Base-by-base conservation (phyloP, 139 green algal genomes). In the Coelastrella sp. region DNA sequence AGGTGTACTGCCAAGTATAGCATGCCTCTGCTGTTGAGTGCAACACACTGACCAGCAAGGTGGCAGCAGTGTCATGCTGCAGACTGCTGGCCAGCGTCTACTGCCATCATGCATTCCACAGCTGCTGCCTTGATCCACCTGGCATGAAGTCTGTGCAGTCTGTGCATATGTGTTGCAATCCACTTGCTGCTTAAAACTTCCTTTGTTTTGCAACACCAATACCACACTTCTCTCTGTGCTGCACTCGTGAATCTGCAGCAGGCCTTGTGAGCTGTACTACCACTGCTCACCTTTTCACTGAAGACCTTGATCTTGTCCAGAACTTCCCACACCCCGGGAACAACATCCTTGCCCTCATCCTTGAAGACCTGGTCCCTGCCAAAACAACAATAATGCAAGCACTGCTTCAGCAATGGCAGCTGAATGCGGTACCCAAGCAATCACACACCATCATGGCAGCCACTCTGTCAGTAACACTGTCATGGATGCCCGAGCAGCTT, bases 251-350 rank as follows among this genome's bases (percentile, higher is more conserved):
- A 49, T 49, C 35, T 49, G 35, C 35, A 49, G 35, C 35, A 49
- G 35, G 35, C 35, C 35, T 49, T 49, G 35, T 49, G 35, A 49
- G 35, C 35, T 49, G 6, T 76, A 4, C 17, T 19, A 7, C 68
- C 24, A 24, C 15, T 19, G 12, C 59, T 17, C 57, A 98, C 97
- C 88, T 96, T 96, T 74, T 99, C 96, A 6, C 89, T 94, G 92
- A 99, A 99, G 15, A 63, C 92, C 94, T 99, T 99, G 96, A 99
- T 99, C 93, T 99, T 98, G 91, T 99, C 98, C 65, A 99, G 96
- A 80, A 99, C 98, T 61, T 96, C 96, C 95, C 96, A 98, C 81
- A 99, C 98, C n/a, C 99, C 96, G 19, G 96, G 96, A 35, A 99
- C 98, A n/a, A 99, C 97, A 91, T 99, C 96, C 65, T 94, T 93